Conservation (phyloP, 2,329 filamentous ascomycete species). For the Trichoderma arundinaceum region DNA sequence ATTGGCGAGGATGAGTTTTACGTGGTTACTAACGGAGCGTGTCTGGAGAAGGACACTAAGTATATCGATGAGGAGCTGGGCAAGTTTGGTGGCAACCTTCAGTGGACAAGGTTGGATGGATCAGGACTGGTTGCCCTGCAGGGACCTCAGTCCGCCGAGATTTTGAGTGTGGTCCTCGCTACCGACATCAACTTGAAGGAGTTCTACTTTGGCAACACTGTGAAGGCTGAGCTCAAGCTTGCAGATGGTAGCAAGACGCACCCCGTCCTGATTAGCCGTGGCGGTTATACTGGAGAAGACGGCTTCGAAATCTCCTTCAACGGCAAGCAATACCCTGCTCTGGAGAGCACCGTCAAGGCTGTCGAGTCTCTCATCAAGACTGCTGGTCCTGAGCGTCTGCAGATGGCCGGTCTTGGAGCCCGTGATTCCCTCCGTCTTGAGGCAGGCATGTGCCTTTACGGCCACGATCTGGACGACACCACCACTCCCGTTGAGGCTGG, state of each 20-base stretch:
- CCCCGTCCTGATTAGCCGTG: conserved; percentile 73
- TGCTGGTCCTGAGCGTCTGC: conserved; percentile 66
- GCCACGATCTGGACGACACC: conserved; percentile 91
- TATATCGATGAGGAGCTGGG: conserved; percentile 76
- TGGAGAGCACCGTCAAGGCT: conserved; percentile 55
- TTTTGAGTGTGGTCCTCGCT: conserved; percentile 69
- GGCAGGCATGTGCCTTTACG: conserved; percentile 99
- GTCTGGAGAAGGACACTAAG: conserved; percentile 82
- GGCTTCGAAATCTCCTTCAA: conserved; percentile 93
- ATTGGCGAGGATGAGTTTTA: conserved; percentile 80
- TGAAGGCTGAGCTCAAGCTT: conserved; percentile 68
- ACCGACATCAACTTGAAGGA: conserved; percentile 63
- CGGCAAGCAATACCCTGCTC: conserved; percentile 49
- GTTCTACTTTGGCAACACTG: conserved; percentile 82
- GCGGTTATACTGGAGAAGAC: conserved; percentile 96
- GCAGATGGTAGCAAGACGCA: conserved; percentile 53
- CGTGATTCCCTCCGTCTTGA: conserved; percentile 92
- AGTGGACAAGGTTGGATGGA: conserved; percentile 73
- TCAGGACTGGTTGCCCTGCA: conserved; percentile 88
- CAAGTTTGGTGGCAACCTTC: conserved; percentile 57
- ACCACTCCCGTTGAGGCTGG: conserved; percentile 64
- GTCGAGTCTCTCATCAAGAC: conserved; percentile 72
- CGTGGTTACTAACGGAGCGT: conserved; percentile 93
- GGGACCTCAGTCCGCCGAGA: conserved; percentile 75
- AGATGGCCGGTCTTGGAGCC: conserved; percentile 86